Percentiles rank a stretch among this genome's conserved stretches.
Evolutionary conservation across 2,329 filamentous ascomycete species (phyloP).

Genomic region (Penicillium vulpinum): DNA sequence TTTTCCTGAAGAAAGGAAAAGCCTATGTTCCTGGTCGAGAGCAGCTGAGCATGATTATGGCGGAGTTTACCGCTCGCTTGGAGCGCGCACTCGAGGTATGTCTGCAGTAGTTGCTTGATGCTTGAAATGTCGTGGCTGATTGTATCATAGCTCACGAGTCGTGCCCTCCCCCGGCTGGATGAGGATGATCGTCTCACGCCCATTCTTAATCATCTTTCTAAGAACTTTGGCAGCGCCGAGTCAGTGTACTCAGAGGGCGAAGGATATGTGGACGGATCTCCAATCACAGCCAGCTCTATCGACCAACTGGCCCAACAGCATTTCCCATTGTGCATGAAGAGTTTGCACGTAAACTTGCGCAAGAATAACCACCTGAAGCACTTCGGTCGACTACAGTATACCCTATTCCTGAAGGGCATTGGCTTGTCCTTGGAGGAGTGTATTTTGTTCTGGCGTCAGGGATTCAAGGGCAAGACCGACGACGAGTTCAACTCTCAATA

Average conservation of each 20-base stretch:
- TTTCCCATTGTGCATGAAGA: constrained; percentile 92
- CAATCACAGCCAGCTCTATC: constrained; percentile 75
- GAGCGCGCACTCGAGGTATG: constrained; percentile 80
- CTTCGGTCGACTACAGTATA: constrained; percentile 89
- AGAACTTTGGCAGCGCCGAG: constrained; percentile 92
- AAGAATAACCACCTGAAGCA: constrained; percentile 92
- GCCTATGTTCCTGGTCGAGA: constrained; percentile 88
- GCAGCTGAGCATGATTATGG: constrained; percentile 83
- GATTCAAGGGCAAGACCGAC: constrained; percentile 84
- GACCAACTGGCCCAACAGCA: constrained; percentile 74
- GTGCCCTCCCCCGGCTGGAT: constrained; percentile 85
- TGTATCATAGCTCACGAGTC: constrained; percentile 69
- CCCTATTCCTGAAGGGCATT: constrained; percentile 93
- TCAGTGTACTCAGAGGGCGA: constrained; percentile 71
- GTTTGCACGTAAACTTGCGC: constrained; percentile 80
- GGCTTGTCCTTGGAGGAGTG: constrained; percentile 90
- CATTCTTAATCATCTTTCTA: constrained; percentile 79
- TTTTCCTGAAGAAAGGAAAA: constrained; percentile 76
- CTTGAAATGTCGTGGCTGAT: constrained; percentile 19
- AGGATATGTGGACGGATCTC: constrained; percentile 65
- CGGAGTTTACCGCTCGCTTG: constrained; percentile 77
- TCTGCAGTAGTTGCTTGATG: constrained; percentile 11
- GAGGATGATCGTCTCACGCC: constrained; percentile 89
- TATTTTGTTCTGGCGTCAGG: constrained; percentile 84
- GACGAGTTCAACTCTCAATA: constrained; percentile 98